A percentile compares a stretch with the other conserved stretches of the same genome.
These are phyloP conservation scores for Noccaea caerulescens DNA, from an alignment of 345 rosid genomes.

Conservation along the genomic window DNA sequence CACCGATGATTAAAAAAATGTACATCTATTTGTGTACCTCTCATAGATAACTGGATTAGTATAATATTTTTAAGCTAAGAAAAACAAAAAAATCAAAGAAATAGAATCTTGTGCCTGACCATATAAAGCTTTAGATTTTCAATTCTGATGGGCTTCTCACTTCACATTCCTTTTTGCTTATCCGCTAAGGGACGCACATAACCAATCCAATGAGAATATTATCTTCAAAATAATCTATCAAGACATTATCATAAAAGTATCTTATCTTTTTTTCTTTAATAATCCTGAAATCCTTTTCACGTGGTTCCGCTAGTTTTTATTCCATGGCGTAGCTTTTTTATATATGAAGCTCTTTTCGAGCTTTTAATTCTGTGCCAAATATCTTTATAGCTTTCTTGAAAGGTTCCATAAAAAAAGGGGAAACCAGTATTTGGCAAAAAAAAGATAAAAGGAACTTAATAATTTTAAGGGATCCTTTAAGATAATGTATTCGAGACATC, in stretches of 20 bases:
- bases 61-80: not conserved
- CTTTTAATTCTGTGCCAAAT: slow-evolving; percentile 31
- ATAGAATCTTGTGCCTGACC: slow-evolving; percentile 31
- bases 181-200: slow-evolving; percentile 37
- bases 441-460: not conserved
- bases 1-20: not conserved
- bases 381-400: slow-evolving; percentile 33
- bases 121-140: slow-evolving; percentile 17
- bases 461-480: not conserved
- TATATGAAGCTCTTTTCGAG: slow-evolving; percentile 24
- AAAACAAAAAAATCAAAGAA: not conserved
- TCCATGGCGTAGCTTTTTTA: slow-evolving; percentile 19
- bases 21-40: not conserved
- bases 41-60: not conserved
- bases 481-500: too few relatives aligned
- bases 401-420: slow-evolving; percentile 1
- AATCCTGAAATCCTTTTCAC: slow-evolving; percentile 24
- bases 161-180: slow-evolving; percentile 35
- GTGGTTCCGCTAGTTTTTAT: slow-evolving; percentile 38
- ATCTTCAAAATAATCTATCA: not conserved
- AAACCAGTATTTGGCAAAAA: not conserved
- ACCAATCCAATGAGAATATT: slow-evolving; percentile 31
- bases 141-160: slow-evolving; percentile 29
- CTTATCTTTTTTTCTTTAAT: not conserved
- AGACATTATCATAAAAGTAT: slow-evolving; percentile 18